Evolutionary conservation across 306 rosid species (phyloP).

Genomic region (Dalbergia cultrata): DNA sequence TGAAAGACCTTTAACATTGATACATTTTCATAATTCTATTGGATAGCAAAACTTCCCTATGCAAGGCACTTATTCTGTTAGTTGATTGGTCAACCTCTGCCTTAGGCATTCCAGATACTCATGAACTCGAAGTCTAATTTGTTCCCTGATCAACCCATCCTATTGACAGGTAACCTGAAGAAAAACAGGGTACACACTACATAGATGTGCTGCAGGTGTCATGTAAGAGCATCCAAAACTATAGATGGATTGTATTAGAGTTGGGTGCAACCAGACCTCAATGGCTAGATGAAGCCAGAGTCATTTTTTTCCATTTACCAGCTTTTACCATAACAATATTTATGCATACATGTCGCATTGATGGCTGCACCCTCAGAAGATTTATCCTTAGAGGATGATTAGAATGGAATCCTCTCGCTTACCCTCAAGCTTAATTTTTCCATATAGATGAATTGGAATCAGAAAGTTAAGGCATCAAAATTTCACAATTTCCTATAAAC

Average conservation of each 20-base stretch:
- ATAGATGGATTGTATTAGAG: conserved; percentile 11
- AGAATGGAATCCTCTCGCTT: conserved; percentile 1
- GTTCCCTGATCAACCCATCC: conserved; percentile 28
- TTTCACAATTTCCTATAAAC: conserved; percentile 13
- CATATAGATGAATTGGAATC: conserved; percentile 26
- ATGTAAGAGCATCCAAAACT: conserved; percentile 22
- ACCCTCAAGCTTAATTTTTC: conserved; percentile 34
- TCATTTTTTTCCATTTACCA: conserved; percentile 8
- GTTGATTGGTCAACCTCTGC: conserved; percentile 8
- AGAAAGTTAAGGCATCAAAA: conserved; percentile 21
- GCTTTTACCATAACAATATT: background rate
- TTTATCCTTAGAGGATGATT: conserved; percentile 21
- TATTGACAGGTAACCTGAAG: background rate
- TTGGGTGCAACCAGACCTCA: conserved; percentile 15
- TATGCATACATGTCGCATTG: background rate
- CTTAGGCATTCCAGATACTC: background rate
- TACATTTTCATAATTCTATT: conserved; percentile 19
- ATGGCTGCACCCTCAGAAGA: background rate
- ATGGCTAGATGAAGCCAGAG: conserved; percentile 1
- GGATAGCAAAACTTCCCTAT: conserved; percentile 10
- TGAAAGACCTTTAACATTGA: background rate
- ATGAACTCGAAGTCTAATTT: background rate
- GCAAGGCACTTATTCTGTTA: conserved; percentile 16
- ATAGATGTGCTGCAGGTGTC: background rate
- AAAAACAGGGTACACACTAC: background rate